Base-by-base conservation (phyloP, 352 stramenopile species). In the Globisporangium megalacanthum region DNA sequence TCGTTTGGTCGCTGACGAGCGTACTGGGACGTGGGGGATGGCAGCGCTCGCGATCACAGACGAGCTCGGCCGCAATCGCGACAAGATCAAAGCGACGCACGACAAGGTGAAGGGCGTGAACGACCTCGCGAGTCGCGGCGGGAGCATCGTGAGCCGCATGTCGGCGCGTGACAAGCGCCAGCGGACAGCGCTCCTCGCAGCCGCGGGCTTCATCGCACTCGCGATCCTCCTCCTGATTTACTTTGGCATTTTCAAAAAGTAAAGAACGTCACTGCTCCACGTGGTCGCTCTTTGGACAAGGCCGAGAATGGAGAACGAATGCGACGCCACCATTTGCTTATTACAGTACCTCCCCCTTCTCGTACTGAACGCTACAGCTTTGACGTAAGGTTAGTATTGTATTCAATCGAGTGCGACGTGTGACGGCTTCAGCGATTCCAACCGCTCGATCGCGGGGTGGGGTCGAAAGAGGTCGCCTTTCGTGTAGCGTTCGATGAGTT, bases 211-310 rank as follows among this genome's bases (percentile, higher is more conserved):
- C 63, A 93, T 94, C 59, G 72, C 77, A 53, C 50, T 94, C 56
- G 85, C 85, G 36, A 94, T 94, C 62, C 50, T 94, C 11, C 66
- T 94, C 58, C 71, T 94, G 57, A 89, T 94, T 71, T 93, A 93
- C 76, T 93, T 91, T 73, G 83, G 83, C 49, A 89, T 94, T 62
- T 94, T 94, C 71, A 91, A 91, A 61, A 91, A 86, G 69, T 88
- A 77, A 75, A 13, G 9, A 14, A 11, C 25, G n/a, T n/a, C n/a
- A n/a, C n/a, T n/a, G 25, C 25, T 29, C 2, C 1, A 29, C 25
- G 25, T 29, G 1, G 25, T n/a, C n/a, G 25, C 25, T 29, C 25
- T 29, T 29, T 39, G 1, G 47, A 29, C 14, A 37, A 13, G 11
- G n/a, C n/a, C 9, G n/a, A 31, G 42, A 47, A 20, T 47, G 6